Conservation (phyloP, 305 asterid genomes). For the Euphrasia arctica region DNA sequence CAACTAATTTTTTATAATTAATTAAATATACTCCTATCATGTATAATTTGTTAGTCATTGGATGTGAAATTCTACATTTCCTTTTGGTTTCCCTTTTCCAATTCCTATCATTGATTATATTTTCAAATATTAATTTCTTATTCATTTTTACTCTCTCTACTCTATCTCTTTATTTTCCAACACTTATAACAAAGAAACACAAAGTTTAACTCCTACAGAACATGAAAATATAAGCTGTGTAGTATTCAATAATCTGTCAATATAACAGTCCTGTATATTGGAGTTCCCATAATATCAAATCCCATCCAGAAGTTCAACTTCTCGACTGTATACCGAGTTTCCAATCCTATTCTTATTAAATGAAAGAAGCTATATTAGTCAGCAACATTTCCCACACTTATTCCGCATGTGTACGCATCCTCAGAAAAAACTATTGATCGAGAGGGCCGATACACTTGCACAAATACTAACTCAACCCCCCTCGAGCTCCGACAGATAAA, state of each 20-base stretch:
- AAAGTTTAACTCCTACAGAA: no score
- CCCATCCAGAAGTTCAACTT: not conserved
- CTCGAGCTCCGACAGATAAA: not conserved
- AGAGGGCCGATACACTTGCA: not conserved
- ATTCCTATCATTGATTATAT: no score
- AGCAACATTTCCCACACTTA: not conserved
- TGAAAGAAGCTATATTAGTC: not conserved
- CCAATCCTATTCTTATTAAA: not conserved
- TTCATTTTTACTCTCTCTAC: no score
- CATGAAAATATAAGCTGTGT: no score
- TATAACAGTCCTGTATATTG: not conserved
- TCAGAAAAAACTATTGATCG: not conserved
- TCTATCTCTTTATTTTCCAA: no score
- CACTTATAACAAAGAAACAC: no score
- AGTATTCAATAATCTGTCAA: not conserved
- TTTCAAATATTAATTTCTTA: no score
- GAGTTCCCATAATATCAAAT: not conserved
- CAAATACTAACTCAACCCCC: not conserved
- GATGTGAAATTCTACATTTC: no score
- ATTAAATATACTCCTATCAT: no score
- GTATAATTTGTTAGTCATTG: no score
- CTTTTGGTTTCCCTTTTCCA: no score
- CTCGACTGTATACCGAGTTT: not conserved
- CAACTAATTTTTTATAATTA: no score
- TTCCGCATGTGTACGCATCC: constrained; percentile 3